Evolutionary conservation across 1,139 yeast genomes (phyloP).

Genomic region (Chernovozyma aurita): DNA sequence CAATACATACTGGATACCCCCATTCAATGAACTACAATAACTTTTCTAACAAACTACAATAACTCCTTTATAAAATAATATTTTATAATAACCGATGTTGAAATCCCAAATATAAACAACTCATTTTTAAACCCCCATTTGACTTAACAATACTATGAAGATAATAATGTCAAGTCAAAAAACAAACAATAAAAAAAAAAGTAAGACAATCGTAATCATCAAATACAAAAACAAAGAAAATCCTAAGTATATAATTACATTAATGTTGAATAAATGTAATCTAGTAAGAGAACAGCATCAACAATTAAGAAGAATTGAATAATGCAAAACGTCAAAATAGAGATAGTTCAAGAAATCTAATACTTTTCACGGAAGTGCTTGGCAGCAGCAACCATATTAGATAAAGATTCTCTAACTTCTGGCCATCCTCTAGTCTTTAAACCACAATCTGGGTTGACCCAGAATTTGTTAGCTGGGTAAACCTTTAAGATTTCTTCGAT

Average conservation of each 20-base stretch:
- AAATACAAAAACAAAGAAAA: conserved; percentile 17
- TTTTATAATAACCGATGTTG: conserved; percentile 43
- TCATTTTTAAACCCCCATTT: conserved; percentile 32
- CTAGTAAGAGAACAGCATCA: conserved; percentile 33
- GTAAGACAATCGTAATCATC: conserved; percentile 14
- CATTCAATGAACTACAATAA: not conserved
- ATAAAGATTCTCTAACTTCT: conserved; percentile 78
- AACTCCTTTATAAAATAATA: conserved; percentile 3
- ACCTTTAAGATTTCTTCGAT: conserved; percentile 92
- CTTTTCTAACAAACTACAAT: not conserved
- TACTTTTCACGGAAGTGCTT: conserved; percentile 79
- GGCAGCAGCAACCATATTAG: conserved; percentile 99
- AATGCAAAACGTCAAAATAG: conserved; percentile 16
- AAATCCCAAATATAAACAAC: conserved; percentile 35
- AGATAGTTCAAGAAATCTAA: conserved; percentile 14
- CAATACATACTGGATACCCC: not conserved
- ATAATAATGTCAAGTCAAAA: conserved; percentile 9
- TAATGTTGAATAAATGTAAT: conserved; percentile 68
- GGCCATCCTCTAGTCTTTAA: conserved; percentile 97
- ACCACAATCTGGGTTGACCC: conserved; percentile 99
- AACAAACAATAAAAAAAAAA: conserved; percentile 16
- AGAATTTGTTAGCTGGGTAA: conserved; percentile 95
- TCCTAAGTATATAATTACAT: conserved; percentile 38
- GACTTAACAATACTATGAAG: conserved; percentile 12
- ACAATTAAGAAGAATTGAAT: conserved; percentile 32